These are phyloP conservation scores for Naganishia albida DNA, from an alignment of 1,284 basidiomycete species.

Conservation along the genomic window DNA sequence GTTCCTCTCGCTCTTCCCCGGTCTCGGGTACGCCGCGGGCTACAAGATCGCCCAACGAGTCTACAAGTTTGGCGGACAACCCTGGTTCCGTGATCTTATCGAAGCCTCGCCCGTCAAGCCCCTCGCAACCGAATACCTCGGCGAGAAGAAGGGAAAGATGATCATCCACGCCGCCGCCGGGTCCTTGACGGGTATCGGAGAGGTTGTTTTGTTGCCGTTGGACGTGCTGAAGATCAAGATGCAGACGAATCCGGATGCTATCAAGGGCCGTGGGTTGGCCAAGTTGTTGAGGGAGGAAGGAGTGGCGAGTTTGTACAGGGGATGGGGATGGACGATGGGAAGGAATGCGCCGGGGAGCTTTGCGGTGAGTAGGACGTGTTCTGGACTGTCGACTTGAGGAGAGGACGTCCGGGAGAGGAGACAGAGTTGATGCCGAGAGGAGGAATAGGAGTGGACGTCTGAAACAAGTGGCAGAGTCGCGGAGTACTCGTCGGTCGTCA, in stretches of 20 bases:
- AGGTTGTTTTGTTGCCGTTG: constrained; percentile 92
- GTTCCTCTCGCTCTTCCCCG: constrained; percentile 91
- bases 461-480: not conserved
- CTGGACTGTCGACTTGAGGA: too few relatives aligned
- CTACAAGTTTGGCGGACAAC: constrained; percentile 99
- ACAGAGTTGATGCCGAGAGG: not conserved
- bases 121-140: constrained; percentile 83
- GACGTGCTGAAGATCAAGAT: constrained; percentile 98
- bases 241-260: constrained; percentile 94
- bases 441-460: too few relatives aligned
- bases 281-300: constrained; percentile 92
- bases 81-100: constrained; percentile 93
- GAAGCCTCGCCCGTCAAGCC: constrained; percentile 57
- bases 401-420: not conserved
- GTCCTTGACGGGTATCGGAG: constrained; percentile 93
- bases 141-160: constrained; percentile 93
- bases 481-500: not conserved
- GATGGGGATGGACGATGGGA: constrained; percentile 99
- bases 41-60: constrained; percentile 93
- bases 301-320: constrained; percentile 80
- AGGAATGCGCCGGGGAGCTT: constrained; percentile 96
- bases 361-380: constrained; percentile 70
- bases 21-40: constrained; percentile 94
- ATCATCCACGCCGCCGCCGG: constrained; percentile 95
- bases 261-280: constrained; percentile 86